phyloP scores from a whole-genome alignment of 176 grass and related monocot genomes.

The Aegilops bicornis region DNA sequence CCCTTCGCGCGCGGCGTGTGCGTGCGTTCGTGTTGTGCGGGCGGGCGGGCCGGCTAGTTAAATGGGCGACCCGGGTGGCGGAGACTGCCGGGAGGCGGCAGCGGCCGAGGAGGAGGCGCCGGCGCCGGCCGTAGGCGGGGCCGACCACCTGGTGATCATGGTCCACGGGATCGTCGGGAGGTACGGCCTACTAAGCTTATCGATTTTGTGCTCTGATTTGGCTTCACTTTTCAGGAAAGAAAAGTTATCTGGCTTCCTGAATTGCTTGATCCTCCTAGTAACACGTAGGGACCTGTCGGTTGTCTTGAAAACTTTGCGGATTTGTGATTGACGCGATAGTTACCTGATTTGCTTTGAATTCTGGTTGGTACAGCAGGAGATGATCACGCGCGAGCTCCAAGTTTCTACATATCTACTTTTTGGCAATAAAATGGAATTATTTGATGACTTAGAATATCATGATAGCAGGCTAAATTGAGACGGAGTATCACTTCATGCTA shows the following conservation, averaged over 20 bases:
- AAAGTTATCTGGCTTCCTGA: background rate
- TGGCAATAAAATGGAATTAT: background rate
- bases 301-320: background rate
- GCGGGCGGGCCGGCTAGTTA: background rate
- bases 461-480: background rate
- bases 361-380: background rate
- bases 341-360: background rate
- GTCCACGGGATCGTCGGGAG: constrained; percentile 78
- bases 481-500: background rate
- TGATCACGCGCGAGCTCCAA: background rate
- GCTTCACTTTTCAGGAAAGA: background rate
- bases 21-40: background rate
- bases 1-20: background rate
- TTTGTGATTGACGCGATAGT: background rate
- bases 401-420: background rate
- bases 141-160: constrained; percentile 73
- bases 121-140: background rate
- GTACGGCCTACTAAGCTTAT: constrained; percentile 14
- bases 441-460: background rate
- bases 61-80: constrained; percentile 37
- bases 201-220: background rate
- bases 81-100: background rate
- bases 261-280: background rate
- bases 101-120: no score
- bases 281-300: background rate